Evolutionary conservation across 768 basidiomycete species (phyloP).

Genomic region (Calocybe cyanea): DNA sequence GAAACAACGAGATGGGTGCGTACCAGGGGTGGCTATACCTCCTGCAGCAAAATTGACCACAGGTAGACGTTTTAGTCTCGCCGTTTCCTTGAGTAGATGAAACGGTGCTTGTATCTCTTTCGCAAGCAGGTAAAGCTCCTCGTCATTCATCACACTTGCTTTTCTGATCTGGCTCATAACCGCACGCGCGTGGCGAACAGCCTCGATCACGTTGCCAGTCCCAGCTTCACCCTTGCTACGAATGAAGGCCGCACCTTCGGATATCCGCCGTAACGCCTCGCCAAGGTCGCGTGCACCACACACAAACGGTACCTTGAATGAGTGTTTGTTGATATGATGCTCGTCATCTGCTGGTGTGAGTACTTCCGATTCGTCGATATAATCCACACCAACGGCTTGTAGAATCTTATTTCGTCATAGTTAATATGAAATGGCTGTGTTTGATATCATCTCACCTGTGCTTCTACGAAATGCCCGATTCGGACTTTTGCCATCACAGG

Average conservation of each 20-base stretch:
- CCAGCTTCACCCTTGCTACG: conserved; percentile 95
- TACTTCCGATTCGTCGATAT: conserved; percentile 94
- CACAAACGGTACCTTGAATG: conserved; percentile 93
- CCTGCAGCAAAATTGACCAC: conserved; percentile 98
- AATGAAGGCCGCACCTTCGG: conserved; percentile 97
- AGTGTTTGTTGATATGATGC: conserved; percentile 95
- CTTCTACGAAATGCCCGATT: conserved; percentile 97
- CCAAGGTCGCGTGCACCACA: conserved; percentile 95
- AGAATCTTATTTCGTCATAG: conserved; percentile 60
- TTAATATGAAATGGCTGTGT: background rate
- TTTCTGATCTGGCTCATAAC: conserved; percentile 82
- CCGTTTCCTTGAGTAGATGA: conserved; percentile 93
- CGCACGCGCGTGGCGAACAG: conserved; percentile 87
- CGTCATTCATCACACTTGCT: conserved; percentile 86
- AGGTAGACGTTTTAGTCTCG: conserved; percentile 87
- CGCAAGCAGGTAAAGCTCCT: conserved; percentile 90
- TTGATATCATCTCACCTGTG: conserved; percentile 59
- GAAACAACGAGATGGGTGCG: conserved; percentile 11
- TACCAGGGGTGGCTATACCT: conserved; percentile 88
- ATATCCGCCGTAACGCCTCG: conserved; percentile 93
- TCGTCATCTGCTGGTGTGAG: conserved; percentile 95
- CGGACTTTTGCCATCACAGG: conserved; percentile 96
- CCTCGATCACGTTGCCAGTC: conserved; percentile 88
- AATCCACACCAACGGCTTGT: conserved; percentile 92
- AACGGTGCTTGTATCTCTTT: conserved; percentile 92